A percentile compares a stretch with the other conserved stretches of the same genome.
Conservation (phyloP, 1,284 basidiomycete species). For the Ganoderma multipileum region DNA sequence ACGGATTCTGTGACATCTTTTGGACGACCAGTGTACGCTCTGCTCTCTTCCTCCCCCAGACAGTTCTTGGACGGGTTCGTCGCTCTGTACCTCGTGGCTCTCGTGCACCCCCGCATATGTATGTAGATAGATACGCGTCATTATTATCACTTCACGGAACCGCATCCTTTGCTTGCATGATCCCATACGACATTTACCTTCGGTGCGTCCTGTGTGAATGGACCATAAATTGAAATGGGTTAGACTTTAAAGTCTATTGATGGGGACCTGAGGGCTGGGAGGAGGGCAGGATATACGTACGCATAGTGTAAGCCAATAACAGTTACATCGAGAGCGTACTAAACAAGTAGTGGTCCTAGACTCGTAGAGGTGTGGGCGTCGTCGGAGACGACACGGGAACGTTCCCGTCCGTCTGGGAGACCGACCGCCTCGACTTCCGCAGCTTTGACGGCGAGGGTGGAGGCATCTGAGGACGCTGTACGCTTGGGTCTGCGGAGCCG, state of each 20-base stretch:
- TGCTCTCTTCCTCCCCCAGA: constrained; percentile 5
- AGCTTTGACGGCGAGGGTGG: constrained; percentile 27
- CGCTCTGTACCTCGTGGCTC: constrained; percentile 1
- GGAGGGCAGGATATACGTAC: neutral
- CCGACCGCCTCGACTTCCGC: constrained; percentile 27
- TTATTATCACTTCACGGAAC: constrained; percentile 12
- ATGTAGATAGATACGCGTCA: constrained; percentile 27
- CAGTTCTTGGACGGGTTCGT: constrained; percentile 4
- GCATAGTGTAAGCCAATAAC: constrained; percentile 19
- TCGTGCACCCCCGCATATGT: constrained; percentile 17
- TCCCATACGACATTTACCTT: neutral
- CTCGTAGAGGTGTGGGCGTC: constrained; percentile 12
- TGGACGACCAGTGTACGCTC: constrained; percentile 8
- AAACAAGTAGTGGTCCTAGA: constrained; percentile 6
- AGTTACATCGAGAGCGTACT: neutral
- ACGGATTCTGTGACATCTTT: constrained; percentile 19
- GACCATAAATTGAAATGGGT: neutral
- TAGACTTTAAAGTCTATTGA: neutral
- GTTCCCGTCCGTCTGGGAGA: constrained; percentile 25
- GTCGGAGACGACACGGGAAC: constrained; percentile 3
- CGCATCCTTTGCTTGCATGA: neutral
- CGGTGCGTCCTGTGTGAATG: neutral
- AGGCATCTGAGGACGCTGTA: constrained; percentile 24
- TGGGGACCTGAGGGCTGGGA: neutral
- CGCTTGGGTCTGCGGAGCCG: constrained; percentile 15